Conservation (phyloP, 805 yeast species). For the Starmera dryadoides region DNA sequence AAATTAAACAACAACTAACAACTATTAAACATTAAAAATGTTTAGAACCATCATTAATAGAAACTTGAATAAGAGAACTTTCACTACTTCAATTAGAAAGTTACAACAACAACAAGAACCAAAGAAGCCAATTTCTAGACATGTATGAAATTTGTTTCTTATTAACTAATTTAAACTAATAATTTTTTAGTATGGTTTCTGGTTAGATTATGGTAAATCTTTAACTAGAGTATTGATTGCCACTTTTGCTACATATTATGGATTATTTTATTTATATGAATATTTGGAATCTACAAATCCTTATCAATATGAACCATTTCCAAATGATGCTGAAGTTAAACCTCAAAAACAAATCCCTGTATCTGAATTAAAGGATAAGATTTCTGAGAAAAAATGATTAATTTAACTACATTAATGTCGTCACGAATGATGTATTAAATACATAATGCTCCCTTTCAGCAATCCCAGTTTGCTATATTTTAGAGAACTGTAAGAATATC, state of each 20-base stretch:
- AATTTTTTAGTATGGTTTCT: constrained; percentile 23
- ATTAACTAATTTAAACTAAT: neutral
- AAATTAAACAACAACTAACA: no score
- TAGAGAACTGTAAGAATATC: neutral
- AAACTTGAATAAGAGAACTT: constrained; percentile 1
- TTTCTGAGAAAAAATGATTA: no score
- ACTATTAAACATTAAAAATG: no score
- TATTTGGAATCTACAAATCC: constrained; percentile 26
- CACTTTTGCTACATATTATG: constrained; percentile 40
- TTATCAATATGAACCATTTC: neutral
- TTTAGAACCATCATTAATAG: neutral
- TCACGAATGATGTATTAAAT: no score
- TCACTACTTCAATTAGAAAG: neutral
- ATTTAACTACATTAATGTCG: neutral
- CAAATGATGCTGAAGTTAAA: neutral
- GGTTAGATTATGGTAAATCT: constrained; percentile 40
- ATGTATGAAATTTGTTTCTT: neutral
- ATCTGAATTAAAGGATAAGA: neutral
- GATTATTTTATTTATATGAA: constrained; percentile 37
- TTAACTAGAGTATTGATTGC: constrained; percentile 35
- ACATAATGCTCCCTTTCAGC: neutral
- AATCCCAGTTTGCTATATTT: neutral
- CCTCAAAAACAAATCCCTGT: no score
- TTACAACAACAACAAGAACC: neutral
- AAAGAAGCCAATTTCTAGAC: neutral